Conservation (phyloP, 345 rosid genomes). For the Eucalyptus sp. region DNA sequence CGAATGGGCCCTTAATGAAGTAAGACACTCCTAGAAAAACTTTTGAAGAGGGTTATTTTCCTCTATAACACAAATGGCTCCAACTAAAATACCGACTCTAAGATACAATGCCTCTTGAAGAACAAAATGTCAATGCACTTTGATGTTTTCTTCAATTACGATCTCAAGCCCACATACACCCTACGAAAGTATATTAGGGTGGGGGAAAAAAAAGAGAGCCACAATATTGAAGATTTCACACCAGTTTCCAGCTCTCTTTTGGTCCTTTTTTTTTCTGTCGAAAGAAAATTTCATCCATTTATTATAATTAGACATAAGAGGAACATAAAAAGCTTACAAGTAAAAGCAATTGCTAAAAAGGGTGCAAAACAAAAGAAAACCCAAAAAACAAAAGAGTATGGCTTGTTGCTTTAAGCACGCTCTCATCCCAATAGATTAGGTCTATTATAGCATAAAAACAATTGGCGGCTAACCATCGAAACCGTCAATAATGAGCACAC, state of each 20-base stretch:
- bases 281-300: too few species aligned
- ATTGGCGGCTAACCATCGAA: fast-evolving
- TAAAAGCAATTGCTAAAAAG: neutral
- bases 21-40: neutral
- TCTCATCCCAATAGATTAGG: fast-evolving
- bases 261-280: neutral
- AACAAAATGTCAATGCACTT: neutral
- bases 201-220: neutral
- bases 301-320: too few species aligned
- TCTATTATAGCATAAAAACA: fast-evolving
- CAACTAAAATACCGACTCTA: neutral
- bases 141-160: neutral
- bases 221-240: neutral
- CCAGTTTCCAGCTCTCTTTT: neutral
- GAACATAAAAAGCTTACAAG: too few species aligned
- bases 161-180: neutral
- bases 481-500: too few species aligned
- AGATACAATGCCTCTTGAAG: neutral
- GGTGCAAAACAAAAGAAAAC: too few species aligned
- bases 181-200: neutral
- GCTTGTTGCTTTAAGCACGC: fast-evolving
- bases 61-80: neutral
- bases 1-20: neutral
- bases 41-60: neutral
- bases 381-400: neutral